Conservation (phyloP, 805 yeast genomes). For the Yamadazyma ubonensis region DNA sequence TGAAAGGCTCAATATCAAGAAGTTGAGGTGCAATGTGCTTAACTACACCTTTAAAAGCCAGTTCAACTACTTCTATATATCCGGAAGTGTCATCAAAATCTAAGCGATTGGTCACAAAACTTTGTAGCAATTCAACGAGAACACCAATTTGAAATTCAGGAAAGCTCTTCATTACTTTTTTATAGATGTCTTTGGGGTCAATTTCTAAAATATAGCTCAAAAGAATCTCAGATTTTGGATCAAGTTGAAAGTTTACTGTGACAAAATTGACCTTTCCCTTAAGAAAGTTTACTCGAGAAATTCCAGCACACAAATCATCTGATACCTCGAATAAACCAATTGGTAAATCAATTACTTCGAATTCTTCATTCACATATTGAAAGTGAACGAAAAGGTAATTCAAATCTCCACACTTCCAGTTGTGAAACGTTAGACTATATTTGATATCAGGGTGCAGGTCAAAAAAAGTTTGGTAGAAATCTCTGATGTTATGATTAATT, state of each 20-base stretch:
- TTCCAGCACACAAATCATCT: too few species aligned
- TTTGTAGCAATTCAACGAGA: conserved; percentile 4
- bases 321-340: conserved; percentile 19
- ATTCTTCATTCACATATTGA: conserved; percentile 20
- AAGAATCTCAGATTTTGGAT: conserved; percentile 17
- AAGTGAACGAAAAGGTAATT: conserved; percentile 19
- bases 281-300: too few species aligned
- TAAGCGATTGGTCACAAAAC: too few species aligned
- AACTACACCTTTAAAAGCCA: background rate
- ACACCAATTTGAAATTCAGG: conserved; percentile 17
- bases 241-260: conserved; percentile 23
- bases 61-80: background rate
- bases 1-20: background rate
- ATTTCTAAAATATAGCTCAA: conserved; percentile 16
- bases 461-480: too few species aligned
- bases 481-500: conserved; percentile 21
- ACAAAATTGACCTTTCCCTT: conserved; percentile 20
- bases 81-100: too few species aligned
- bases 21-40: background rate
- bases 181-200: conserved; percentile 1
- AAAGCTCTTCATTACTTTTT: conserved; percentile 18
- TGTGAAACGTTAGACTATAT: conserved; percentile 24
- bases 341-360: conserved; percentile 20
- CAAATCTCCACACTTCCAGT: conserved; percentile 17
- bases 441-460: too few species aligned